Percentiles rank a stretch among this genome's conserved stretches.
Conservation (phyloP, 805 yeast species). For the Ogataea ganodermae region DNA sequence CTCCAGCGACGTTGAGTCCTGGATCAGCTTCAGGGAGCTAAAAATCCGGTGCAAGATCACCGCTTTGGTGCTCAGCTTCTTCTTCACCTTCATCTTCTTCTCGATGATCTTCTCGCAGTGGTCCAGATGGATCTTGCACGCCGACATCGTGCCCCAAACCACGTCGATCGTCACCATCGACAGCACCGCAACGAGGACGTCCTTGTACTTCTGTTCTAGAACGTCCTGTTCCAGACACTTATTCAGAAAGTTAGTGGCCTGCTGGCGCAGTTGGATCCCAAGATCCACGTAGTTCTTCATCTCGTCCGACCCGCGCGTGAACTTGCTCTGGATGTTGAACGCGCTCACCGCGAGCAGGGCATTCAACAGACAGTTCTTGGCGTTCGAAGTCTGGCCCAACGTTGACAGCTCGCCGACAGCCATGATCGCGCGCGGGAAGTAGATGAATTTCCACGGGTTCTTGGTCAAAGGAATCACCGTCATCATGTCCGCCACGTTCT, state of each 20-base stretch:
- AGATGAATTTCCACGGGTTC: conserved; percentile 88
- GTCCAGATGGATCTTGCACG: conserved; percentile 71
- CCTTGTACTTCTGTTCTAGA: conserved; percentile 71
- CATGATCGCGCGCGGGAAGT: conserved; percentile 77
- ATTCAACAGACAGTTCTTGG: conserved; percentile 75
- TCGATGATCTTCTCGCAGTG: conserved; percentile 77
- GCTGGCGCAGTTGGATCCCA: conserved; percentile 73
- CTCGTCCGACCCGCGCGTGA: conserved; percentile 62
- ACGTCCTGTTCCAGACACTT: conserved; percentile 55
- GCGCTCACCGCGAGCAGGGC: conserved; percentile 82
- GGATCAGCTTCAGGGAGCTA: conserved; percentile 71
- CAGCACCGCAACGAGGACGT: conserved; percentile 76
- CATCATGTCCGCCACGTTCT: conserved; percentile 76
- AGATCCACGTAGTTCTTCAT: conserved; percentile 70
- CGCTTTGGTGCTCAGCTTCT: conserved; percentile 73
- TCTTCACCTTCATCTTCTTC: conserved; percentile 64
- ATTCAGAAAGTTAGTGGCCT: conserved; percentile 69
- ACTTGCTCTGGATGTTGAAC: conserved; percentile 74
- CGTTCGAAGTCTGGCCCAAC: conserved; percentile 70
- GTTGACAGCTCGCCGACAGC: conserved; percentile 83
- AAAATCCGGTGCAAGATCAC: conserved; percentile 75
- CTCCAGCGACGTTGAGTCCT: conserved; percentile 66
- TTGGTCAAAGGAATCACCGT: conserved; percentile 65
- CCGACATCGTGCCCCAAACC: conserved; percentile 90
- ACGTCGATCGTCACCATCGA: conserved; percentile 88